Conservation (phyloP, 2,329 filamentous ascomycete genomes). For the Epicoccum nigrum region DNA sequence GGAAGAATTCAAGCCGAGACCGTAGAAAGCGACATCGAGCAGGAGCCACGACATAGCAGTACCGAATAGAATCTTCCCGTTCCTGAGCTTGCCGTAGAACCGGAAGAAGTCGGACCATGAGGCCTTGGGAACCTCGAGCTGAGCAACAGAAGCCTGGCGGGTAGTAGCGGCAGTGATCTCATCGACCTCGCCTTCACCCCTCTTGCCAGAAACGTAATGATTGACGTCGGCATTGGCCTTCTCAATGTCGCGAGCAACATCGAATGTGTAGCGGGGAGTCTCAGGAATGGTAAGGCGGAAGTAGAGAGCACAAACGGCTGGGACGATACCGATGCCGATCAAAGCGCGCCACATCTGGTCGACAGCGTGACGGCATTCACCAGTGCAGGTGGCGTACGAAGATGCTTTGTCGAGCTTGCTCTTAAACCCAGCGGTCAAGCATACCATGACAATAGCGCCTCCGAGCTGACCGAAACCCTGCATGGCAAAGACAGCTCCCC, state of each 20-base stretch:
- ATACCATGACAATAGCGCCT: constrained; percentile 45
- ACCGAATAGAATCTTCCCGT: constrained; percentile 75
- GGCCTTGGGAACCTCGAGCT: constrained; percentile 71
- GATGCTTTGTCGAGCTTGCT: constrained; percentile 27
- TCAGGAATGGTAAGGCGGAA: constrained; percentile 53
- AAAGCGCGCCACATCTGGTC: constrained; percentile 53
- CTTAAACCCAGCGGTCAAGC: constrained; percentile 41
- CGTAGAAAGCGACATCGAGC: constrained; percentile 64
- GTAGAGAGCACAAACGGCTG: constrained; percentile 50
- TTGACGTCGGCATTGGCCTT: constrained; percentile 71
- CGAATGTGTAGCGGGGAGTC: constrained; percentile 51
- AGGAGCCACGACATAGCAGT: constrained; percentile 77
- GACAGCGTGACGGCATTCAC: constrained; percentile 40
- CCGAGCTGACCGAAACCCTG: constrained; percentile 52
- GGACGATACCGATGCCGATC: constrained; percentile 50
- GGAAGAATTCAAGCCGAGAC: constrained; percentile 74
- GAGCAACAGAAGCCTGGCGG: constrained; percentile 59
- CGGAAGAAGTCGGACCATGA: constrained; percentile 72
- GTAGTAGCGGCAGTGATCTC: constrained; percentile 68
- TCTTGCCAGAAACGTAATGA: constrained; percentile 73
- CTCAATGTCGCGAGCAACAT: constrained; percentile 49
- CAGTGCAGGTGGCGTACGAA: constrained; percentile 35
- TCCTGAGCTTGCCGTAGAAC: constrained; percentile 74
- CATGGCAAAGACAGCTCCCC: constrained; percentile 52
- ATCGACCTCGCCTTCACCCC: constrained; percentile 67